Evolutionary conservation across 2,329 filamentous ascomycete species (phyloP).

Genomic region (Cladosporium sp.): DNA sequence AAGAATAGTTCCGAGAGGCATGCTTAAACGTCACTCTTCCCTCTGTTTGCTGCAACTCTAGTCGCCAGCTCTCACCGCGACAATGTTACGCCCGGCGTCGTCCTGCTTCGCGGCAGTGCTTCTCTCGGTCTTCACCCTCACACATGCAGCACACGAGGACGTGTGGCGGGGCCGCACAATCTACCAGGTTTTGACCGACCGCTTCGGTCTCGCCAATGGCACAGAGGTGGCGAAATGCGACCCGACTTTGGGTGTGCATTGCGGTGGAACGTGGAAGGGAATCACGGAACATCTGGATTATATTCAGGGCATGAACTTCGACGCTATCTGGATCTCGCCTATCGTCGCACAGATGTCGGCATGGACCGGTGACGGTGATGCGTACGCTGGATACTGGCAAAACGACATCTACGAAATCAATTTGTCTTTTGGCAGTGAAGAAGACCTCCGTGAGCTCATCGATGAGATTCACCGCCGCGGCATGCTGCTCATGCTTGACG

Average conservation of each 20-base stretch:
- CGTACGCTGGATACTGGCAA: conserved; percentile 42
- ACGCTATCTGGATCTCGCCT: conserved; percentile 29
- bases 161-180: conserved; percentile 51
- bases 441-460: conserved; percentile 36
- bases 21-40: too few relatives aligned
- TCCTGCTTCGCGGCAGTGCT: too few relatives aligned
- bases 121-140: too few relatives aligned
- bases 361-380: conserved; percentile 26
- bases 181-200: conserved; percentile 55
- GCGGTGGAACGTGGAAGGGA: conserved; percentile 32
- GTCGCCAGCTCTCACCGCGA: too few relatives aligned
- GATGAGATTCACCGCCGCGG: conserved; percentile 35
- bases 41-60: too few relatives aligned
- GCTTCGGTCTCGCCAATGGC: conserved; percentile 45
- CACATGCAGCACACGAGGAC: conserved; percentile 22
- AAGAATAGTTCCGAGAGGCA: too few relatives aligned
- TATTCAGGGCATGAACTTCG: conserved; percentile 40
- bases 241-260: conserved; percentile 29
- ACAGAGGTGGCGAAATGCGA: conserved; percentile 41
- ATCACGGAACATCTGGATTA: conserved; percentile 34
- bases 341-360: conserved; percentile 26
- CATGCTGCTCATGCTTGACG: conserved; percentile 44
- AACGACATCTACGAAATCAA: conserved; percentile 40
- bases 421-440: conserved; percentile 36
- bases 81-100: too few relatives aligned